Conservation (phyloP, 2,329 filamentous ascomycete genomes). For the Aspergillus ochraceus region DNA sequence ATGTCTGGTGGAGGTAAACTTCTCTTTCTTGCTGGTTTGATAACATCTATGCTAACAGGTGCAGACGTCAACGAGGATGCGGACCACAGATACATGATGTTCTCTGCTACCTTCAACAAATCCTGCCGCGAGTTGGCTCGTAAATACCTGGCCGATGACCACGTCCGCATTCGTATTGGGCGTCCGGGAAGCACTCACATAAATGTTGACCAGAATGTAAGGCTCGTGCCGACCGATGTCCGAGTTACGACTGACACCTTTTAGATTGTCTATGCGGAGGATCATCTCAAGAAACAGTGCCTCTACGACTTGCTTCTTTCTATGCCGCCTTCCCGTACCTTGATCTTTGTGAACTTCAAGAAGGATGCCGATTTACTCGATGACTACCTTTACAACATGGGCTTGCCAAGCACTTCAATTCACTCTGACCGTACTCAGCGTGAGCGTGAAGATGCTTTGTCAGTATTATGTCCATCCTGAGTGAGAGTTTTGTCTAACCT, state of each 20-base stretch:
- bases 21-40: neutral
- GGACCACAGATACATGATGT: conserved; percentile 73
- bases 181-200: conserved; percentile 78
- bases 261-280: conserved; percentile 66
- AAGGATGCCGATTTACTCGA: conserved; percentile 77
- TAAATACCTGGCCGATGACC: conserved; percentile 70
- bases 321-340: conserved; percentile 71
- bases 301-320: conserved; percentile 72
- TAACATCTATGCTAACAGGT: conserved; percentile 10
- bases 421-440: conserved; percentile 83
- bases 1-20: conserved; percentile 76
- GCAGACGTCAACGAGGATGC: conserved; percentile 72
- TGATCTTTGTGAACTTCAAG: conserved; percentile 89
- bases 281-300: conserved; percentile 65
- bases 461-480: conserved; percentile 31
- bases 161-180: conserved; percentile 81
- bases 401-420: conserved; percentile 81
- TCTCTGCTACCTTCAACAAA: conserved; percentile 92
- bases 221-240: conserved; percentile 1
- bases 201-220: conserved; percentile 74
- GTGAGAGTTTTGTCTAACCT: neutral
- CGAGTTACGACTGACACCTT: neutral
- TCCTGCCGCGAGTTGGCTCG: conserved; percentile 72
- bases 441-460: conserved; percentile 89
- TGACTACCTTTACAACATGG: conserved; percentile 79